These are phyloP conservation scores for Thamnidium elegans DNA, from an alignment of 192 early-diverging fungal species.

Conservation along the genomic window DNA sequence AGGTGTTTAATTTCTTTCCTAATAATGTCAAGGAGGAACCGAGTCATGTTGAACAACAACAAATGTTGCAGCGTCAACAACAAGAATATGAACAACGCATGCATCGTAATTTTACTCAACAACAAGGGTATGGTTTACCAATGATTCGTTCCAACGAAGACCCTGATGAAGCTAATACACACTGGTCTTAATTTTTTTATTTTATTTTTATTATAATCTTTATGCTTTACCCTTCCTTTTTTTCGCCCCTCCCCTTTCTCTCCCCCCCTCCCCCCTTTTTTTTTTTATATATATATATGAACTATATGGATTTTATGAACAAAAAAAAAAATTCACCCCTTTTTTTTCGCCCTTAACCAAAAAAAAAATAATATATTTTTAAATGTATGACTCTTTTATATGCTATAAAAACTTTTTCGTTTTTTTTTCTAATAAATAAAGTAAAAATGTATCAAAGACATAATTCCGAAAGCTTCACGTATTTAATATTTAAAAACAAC, in stretches of 20 bases:
- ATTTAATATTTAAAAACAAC: not conserved
- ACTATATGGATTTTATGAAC: conserved; percentile 1
- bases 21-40: conserved; percentile 12
- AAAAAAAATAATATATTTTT: no score
- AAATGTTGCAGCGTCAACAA: not conserved
- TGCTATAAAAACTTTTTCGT: no score
- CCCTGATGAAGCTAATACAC: not conserved
- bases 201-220: no score
- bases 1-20: conserved; percentile 3
- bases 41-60: not conserved
- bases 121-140: conserved; percentile 9
- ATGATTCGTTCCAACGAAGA: conserved; percentile 21
- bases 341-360: no score
- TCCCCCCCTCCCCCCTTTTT: not conserved
- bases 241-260: not conserved
- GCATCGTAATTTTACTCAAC: conserved; percentile 9
- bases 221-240: not conserved
- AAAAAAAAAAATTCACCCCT: not conserved
- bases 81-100: conserved; percentile 15
- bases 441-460: not conserved
- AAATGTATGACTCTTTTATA: no score
- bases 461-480: conserved; percentile 3
- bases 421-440: no score
- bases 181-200: conserved; percentile 9
- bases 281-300: not conserved